A percentile compares a stretch with the other conserved stretches of the same genome.
phyloP scores from a whole-genome alignment of 768 basidiomycete genomes.

The Dendrothele bispora region DNA sequence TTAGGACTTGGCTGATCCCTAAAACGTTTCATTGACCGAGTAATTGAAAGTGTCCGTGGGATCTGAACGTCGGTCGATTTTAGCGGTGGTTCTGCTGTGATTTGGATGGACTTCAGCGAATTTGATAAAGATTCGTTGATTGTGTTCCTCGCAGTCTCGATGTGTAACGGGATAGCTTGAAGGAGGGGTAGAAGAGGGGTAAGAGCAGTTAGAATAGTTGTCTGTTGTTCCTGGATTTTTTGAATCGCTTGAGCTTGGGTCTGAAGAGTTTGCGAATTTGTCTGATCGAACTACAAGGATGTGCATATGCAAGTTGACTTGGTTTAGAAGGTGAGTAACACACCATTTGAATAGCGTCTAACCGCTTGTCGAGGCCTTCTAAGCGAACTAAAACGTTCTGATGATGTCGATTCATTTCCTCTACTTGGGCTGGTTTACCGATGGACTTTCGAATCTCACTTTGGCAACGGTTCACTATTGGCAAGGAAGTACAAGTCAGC shows the following conservation, averaged over 20 bases:
- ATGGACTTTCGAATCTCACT: conserved; percentile 57
- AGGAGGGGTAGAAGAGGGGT: conserved; percentile 61
- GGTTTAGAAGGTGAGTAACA: conserved; percentile 44
- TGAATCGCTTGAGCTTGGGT: conserved; percentile 57
- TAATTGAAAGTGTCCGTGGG: not conserved
- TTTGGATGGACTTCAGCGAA: not conserved
- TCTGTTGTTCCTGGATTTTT: conserved; percentile 63
- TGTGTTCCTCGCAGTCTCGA: conserved; percentile 41
- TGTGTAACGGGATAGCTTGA: conserved; percentile 57
- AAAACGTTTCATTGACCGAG: conserved; percentile 1
- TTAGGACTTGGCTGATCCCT: not conserved
- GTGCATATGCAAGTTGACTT: not conserved
- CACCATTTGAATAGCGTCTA: conserved; percentile 52
- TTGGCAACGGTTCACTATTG: conserved; percentile 63
- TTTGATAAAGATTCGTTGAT: conserved; percentile 29
- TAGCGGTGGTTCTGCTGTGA: too few species aligned
- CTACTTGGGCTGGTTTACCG: conserved; percentile 55
- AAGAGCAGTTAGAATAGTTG: conserved; percentile 51
- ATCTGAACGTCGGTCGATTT: too few species aligned
- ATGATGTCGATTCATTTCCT: conserved; percentile 36
- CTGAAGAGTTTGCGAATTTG: conserved; percentile 41
- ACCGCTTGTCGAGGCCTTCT: conserved; percentile 50
- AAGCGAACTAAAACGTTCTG: conserved; percentile 43
- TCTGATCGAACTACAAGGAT: conserved; percentile 20
- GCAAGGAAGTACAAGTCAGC: conserved; percentile 1